Evolutionary conservation across 2,329 filamentous ascomycete species (phyloP).

Genomic region (Daldinia sp.): DNA sequence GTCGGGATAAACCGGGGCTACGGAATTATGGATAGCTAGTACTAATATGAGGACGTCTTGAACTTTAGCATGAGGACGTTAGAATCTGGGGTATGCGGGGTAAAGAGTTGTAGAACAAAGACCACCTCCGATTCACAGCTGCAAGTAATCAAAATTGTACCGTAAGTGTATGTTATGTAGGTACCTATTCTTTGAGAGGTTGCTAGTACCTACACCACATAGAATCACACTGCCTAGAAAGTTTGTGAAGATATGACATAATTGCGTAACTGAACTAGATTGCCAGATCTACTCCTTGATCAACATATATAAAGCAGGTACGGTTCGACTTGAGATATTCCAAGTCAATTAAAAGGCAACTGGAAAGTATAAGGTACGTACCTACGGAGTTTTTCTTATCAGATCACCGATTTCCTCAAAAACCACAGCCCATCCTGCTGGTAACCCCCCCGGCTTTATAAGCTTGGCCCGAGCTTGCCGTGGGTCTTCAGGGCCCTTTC

Average conservation of each 20-base stretch:
- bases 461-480: constrained; percentile 28
- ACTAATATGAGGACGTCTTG: constrained; percentile 3
- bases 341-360: not conserved
- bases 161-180: not conserved
- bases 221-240: not conserved
- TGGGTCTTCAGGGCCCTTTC: constrained; percentile 1
- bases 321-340: not conserved
- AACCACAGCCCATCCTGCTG: not conserved
- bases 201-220: not conserved
- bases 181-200: not conserved
- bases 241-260: not conserved
- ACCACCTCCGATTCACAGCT: not conserved
- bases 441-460: constrained; percentile 6
- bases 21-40: not conserved
- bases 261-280: not conserved
- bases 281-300: not conserved
- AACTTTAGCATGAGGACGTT: constrained; percentile 17
- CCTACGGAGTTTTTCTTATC: not conserved
- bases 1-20: constrained; percentile 34
- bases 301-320: not conserved
- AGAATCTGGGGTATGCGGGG: constrained; percentile 21
- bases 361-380: constrained; percentile 5
- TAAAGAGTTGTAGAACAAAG: constrained; percentile 15
- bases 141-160: not conserved
- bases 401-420: not conserved